Conservation (phyloP, 75 land plant species). For the Larix kaempferi region DNA sequence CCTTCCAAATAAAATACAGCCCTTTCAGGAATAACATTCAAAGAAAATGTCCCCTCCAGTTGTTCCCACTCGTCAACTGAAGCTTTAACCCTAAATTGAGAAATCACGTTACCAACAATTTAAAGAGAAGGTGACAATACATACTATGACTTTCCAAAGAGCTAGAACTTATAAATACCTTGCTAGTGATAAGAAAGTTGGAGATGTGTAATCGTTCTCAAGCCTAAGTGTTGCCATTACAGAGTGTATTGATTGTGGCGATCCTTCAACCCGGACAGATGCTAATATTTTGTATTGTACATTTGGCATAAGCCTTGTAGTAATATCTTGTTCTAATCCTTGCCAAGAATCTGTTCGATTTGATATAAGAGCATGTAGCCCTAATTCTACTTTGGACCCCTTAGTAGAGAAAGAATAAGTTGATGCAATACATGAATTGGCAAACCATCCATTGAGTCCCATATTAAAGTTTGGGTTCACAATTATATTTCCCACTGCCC, state of each 20-base stretch:
- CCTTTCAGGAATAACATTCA: constrained; percentile 17
- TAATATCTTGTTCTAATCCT: constrained; percentile 45
- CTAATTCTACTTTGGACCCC: constrained; percentile 8
- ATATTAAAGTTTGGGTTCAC: constrained; percentile 42
- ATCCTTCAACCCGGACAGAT: constrained; percentile 18
- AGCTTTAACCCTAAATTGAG: not conserved
- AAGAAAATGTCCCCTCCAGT: constrained; percentile 12
- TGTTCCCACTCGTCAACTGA: constrained; percentile 3
- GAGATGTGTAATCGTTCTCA: constrained; percentile 16
- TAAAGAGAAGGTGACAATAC: not conserved
- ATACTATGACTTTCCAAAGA: not conserved
- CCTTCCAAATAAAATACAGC: constrained; percentile 41
- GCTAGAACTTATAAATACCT: constrained; percentile 19
- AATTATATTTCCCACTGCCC: constrained; percentile 31
- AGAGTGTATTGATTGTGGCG: constrained; percentile 4
- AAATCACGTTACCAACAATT: not conserved
- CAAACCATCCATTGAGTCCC: constrained; percentile 42
- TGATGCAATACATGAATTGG: constrained; percentile 43
- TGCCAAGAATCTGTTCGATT: constrained; percentile 31
- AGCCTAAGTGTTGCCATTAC: constrained; percentile 34
- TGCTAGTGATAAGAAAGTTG: constrained; percentile 32
- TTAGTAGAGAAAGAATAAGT: constrained; percentile 17
- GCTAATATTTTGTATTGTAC: constrained; percentile 25
- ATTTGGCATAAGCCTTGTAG: constrained; percentile 22
- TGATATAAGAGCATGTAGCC: constrained; percentile 9